Evolutionary conservation across 164 flowering plant species (phyloP).

Genomic region (Chimonanthus salicifolius): DNA sequence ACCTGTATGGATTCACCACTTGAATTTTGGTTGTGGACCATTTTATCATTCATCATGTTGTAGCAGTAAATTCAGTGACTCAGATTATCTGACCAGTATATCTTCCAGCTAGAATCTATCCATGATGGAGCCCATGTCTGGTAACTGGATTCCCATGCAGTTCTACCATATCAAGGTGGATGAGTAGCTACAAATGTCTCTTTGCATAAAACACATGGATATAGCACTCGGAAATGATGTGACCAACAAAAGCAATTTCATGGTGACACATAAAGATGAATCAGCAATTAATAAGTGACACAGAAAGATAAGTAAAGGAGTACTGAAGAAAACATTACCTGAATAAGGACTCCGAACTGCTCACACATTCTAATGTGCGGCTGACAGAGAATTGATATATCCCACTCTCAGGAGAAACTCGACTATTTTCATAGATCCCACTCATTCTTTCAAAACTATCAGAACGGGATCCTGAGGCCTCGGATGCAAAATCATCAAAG

Average conservation of each 20-base stretch:
- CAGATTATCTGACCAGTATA: background rate
- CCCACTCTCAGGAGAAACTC: slow-evolving; percentile 43
- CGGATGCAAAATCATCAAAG: slow-evolving; percentile 44
- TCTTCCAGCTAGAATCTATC: background rate
- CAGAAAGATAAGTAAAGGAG: background rate
- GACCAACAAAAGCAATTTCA: background rate
- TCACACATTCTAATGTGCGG: slow-evolving; percentile 39
- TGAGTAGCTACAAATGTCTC: background rate
- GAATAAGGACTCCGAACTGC: slow-evolving; percentile 62
- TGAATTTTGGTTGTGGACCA: background rate
- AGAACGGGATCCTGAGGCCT: slow-evolving; percentile 34
- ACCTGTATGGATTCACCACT: background rate
- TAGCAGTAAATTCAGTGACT: background rate
- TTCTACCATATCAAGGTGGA: background rate
- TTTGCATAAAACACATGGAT: background rate
- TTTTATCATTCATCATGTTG: no score
- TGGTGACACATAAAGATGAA: background rate
- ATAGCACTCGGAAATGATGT: background rate
- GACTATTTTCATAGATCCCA: slow-evolving; percentile 41
- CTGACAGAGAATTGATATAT: slow-evolving; percentile 18
- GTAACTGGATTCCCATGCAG: background rate
- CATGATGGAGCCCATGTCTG: background rate
- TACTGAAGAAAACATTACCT: slow-evolving; percentile 40
- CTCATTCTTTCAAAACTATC: slow-evolving; percentile 37
- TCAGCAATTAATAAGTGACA: background rate